Base-by-base conservation (phyloP, 1,139 yeast genomes). In the Sugiyamaella castrensis region DNA sequence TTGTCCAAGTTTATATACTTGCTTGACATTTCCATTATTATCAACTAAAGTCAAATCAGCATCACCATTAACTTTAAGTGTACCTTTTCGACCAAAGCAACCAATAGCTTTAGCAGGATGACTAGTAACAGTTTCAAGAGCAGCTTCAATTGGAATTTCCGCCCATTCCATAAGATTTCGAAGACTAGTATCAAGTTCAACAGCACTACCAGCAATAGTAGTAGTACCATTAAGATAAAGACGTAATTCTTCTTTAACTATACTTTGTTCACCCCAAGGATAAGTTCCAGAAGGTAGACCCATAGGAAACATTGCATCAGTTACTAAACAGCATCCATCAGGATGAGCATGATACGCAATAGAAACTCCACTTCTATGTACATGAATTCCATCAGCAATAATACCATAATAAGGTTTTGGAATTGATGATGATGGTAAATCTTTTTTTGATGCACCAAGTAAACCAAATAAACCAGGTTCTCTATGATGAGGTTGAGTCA, bases 401-500 rank as follows among this genome's bases (percentile, higher is more conserved):
- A 81, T 63, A 8, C 86, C 86, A 56, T 71, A 81, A 57, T 69
- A 78, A 34, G 85, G 85, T 31, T 70, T 63, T 12, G 34, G 31
- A 12, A 41, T 43, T 13, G 44, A 32, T 45, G 44, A 40, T 10
- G 27, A 29, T 24, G 51, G 53, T 26, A 53, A 46, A 35, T 56
- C 61, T 40, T 50, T 40, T 16, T 47, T 15, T 28, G 58, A 49
- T 6, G 55, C 53, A 27, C 76, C 75, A 31, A 80, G 71, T 40
- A 80, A 68, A 4, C 85, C 85, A 32, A 79, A 72, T 13, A 80
- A 76, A 11, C 85, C 84, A 8, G 79, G 80, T 45, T 79, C 77
- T 58, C 86, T 69, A 58, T 80, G 84, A 58, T 79, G 84, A 1
- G 82, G 82, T 60, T 77, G 82, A 2, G 83, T 82, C 86, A 81